phyloP scores from a whole-genome alignment of 2,329 filamentous ascomycete genomes.

The Colletotrichum musae region DNA sequence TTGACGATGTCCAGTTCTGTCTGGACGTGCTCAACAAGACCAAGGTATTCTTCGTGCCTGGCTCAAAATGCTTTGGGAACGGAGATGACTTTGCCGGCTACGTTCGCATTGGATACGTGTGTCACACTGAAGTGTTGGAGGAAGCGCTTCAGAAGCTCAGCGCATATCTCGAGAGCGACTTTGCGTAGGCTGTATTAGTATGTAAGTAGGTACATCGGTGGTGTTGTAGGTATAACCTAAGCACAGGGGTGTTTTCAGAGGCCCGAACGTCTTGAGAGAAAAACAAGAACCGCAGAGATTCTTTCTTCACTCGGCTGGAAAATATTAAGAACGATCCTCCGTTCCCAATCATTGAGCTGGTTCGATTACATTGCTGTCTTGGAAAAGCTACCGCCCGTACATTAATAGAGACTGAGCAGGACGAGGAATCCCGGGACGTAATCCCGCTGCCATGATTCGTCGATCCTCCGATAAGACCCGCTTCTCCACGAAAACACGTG shows the following conservation, averaged over 20 bases:
- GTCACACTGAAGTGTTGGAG: conserved; percentile 77
- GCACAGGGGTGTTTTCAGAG: too few relatives aligned
- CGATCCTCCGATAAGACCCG: background rate
- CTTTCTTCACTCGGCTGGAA: too few relatives aligned
- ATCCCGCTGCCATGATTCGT: conserved; percentile 29
- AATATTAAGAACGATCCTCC: too few relatives aligned
- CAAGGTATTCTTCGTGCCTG: conserved; percentile 83
- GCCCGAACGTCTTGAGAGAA: too few relatives aligned
- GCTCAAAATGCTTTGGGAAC: conserved; percentile 79
- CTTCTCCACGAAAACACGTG: conserved; percentile 41
- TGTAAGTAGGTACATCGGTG: too few relatives aligned
- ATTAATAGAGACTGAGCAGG: background rate
- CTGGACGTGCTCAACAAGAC: conserved; percentile 76
- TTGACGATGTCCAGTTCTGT: conserved; percentile 83
- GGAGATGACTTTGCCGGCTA: conserved; percentile 78
- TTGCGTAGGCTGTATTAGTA: background rate
- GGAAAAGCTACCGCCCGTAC: background rate
- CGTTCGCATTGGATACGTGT: conserved; percentile 83
- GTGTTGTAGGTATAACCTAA: too few relatives aligned
- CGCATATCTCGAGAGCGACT: conserved; percentile 52
- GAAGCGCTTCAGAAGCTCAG: conserved; percentile 71
- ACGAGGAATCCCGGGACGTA: conserved; percentile 5
- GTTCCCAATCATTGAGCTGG: background rate
- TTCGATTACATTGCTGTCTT: background rate
- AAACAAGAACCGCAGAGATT: too few relatives aligned